phyloP scores from a whole-genome alignment of 495 filamentous ascomycete genomes.

The Penicillium paradoxum region DNA sequence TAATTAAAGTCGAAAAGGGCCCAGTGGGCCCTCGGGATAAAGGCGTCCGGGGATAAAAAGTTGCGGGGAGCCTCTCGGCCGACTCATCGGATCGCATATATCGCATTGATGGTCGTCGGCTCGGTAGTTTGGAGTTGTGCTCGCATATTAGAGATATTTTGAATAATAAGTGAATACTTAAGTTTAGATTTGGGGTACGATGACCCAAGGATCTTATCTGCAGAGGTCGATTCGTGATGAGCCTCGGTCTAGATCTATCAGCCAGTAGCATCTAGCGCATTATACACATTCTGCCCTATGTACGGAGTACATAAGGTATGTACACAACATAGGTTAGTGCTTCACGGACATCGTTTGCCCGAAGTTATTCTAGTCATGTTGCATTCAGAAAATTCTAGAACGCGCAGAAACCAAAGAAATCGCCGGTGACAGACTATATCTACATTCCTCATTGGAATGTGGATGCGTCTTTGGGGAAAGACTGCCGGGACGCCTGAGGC shows the following conservation, averaged over 20 bases:
- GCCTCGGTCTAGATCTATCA: neutral
- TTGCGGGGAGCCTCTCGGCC: slow-evolving; percentile 28
- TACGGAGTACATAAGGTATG: too few species aligned
- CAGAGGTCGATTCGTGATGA: neutral
- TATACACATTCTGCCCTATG: neutral
- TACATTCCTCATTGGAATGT: neutral
- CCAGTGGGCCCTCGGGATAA: slow-evolving; percentile 28
- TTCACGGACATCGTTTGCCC: neutral
- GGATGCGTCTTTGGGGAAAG: neutral
- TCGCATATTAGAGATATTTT: neutral
- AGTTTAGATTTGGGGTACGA: neutral
- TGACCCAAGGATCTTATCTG: neutral
- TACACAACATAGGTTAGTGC: neutral
- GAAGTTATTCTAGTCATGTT: neutral
- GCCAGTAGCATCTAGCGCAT: slow-evolving; percentile 5
- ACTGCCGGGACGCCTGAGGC: neutral
- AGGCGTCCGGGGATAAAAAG: slow-evolving; percentile 22
- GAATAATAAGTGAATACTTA: neutral
- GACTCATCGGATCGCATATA: slow-evolving; percentile 9
- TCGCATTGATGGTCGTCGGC: neutral
- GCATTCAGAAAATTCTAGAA: slow-evolving; percentile 4
- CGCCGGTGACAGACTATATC: neutral
- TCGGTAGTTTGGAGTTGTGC: neutral
- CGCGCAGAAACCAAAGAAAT: neutral
- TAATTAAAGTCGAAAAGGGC: slow-evolving; percentile 7